Percentiles rank a stretch among this genome's conserved stretches.
Conservation (phyloP, 2,329 filamentous ascomycete genomes). For the Epichloe scottii region DNA sequence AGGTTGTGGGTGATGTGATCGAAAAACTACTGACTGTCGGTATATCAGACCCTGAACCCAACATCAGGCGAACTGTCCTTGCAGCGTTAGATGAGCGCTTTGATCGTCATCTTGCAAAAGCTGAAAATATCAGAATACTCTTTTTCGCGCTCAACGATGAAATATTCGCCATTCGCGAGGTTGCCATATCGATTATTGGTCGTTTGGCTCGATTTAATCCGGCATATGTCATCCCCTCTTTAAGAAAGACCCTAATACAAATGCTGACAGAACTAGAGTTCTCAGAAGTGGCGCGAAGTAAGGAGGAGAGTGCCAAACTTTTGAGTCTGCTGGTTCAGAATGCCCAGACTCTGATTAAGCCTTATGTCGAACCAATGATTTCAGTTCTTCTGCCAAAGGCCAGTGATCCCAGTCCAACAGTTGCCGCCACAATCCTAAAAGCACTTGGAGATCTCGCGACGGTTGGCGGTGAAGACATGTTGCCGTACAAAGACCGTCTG, state of each 20-base stretch:
- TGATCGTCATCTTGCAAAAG: constrained; percentile 90
- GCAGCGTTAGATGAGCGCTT: constrained; percentile 86
- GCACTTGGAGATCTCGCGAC: constrained; percentile 89
- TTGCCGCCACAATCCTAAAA: constrained; percentile 88
- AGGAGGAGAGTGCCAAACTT: constrained; percentile 90
- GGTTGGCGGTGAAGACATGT: constrained; percentile 89
- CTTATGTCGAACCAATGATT: constrained; percentile 95
- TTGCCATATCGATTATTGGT: constrained; percentile 91
- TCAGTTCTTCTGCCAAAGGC: constrained; percentile 89
- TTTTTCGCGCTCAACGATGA: constrained; percentile 96
- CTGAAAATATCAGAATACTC: constrained; percentile 89
- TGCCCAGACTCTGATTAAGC: constrained; percentile 83
- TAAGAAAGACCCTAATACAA: constrained; percentile 91
- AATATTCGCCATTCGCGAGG: constrained; percentile 81
- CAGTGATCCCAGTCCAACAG: constrained; percentile 69
- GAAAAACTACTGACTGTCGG: constrained; percentile 92
- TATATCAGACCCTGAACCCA: constrained; percentile 80
- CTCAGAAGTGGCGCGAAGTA: constrained; percentile 84
- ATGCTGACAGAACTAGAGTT: constrained; percentile 94
- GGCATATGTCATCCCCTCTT: constrained; percentile 90
- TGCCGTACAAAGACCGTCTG: constrained; percentile 75
- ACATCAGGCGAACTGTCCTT: constrained; percentile 80
- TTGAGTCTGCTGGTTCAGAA: constrained; percentile 89
- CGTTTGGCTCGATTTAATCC: constrained; percentile 84
- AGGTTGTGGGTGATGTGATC: constrained; percentile 95